Percentiles rank a stretch among this genome's conserved stretches.
These are phyloP conservation scores for Aspergillus sparsus DNA, from an alignment of 495 filamentous ascomycete species.

Conservation along the genomic window DNA sequence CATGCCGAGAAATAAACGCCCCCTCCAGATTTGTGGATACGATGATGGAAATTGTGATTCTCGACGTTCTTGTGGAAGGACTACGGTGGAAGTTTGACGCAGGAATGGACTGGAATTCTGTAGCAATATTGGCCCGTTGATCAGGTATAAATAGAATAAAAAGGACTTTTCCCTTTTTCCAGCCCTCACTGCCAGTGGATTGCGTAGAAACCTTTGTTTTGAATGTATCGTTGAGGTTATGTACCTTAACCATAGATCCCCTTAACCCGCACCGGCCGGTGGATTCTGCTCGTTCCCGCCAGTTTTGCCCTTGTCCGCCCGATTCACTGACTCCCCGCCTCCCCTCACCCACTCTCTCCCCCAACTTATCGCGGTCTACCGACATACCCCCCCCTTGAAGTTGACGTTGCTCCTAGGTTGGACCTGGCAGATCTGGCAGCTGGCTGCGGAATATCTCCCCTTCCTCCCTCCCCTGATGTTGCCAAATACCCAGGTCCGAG, in stretches of 20 bases:
- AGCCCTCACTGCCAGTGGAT: not conserved
- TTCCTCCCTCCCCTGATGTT: constrained; percentile 36
- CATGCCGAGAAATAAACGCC: constrained; percentile 46
- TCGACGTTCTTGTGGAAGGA: constrained; percentile 25
- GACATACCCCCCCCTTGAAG: constrained; percentile 12
- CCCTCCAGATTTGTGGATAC: constrained; percentile 9
- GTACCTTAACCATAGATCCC: constrained; percentile 4
- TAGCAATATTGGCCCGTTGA: constrained; percentile 42
- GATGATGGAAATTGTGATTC: constrained; percentile 24
- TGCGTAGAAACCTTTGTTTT: constrained; percentile 3
- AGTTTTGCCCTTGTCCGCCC: constrained; percentile 31
- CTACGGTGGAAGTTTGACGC: constrained; percentile 20
- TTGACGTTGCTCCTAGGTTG: constrained; percentile 3
- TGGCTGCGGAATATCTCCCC: constrained; percentile 30
- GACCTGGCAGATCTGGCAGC: constrained; percentile 29
- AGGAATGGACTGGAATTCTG: constrained; percentile 42
- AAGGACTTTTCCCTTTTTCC: constrained; percentile 22
- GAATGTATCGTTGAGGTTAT: not conserved
- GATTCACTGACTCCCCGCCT: constrained; percentile 26
- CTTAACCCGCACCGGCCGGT: constrained; percentile 5
- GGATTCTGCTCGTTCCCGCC: constrained; percentile 19
- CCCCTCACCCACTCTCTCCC: constrained; percentile 26
- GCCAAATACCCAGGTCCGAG: constrained; percentile 41
- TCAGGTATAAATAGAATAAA: constrained; percentile 30
- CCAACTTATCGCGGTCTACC: too few relatives aligned